Percentiles rank a stretch among this genome's conserved stretches.
phyloP scores from a whole-genome alignment of 1,139 yeast genomes.

The Saccharomycopsis hybrid region DNA sequence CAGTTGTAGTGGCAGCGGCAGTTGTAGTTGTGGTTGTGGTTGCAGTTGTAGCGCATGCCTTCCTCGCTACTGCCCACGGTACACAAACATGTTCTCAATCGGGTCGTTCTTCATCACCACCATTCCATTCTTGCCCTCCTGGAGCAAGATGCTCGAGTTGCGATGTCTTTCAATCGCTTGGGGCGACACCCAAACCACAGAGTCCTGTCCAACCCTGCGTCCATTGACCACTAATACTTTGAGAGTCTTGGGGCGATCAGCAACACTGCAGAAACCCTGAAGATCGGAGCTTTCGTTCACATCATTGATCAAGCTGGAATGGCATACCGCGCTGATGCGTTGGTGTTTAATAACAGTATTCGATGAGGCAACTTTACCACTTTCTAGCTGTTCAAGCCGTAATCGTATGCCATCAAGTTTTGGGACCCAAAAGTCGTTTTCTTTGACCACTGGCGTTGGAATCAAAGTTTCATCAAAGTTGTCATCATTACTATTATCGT shows the following conservation, averaged over 20 bases:
- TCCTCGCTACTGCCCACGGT: too few relatives aligned
- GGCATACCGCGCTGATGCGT: constrained; percentile 10
- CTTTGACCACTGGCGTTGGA: constrained; percentile 10
- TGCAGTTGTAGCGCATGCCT: too few relatives aligned
- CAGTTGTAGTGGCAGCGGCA: too few relatives aligned
- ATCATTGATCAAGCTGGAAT: background rate
- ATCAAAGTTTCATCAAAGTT: too few relatives aligned
- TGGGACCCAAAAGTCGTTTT: constrained; percentile 35
- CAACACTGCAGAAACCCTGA: constrained; percentile 23
- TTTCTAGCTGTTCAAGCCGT: constrained; percentile 34
- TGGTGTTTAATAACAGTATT: constrained; percentile 29
- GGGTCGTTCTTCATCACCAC: constrained; percentile 33
- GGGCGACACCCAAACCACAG: constrained; percentile 9
- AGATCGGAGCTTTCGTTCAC: constrained; percentile 1
- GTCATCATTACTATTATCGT: too few relatives aligned
- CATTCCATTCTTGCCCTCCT: constrained; percentile 30
- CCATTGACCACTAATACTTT: constrained; percentile 24
- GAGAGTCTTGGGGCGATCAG: constrained; percentile 23
- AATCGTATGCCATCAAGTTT: constrained; percentile 33
- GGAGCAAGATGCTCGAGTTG: too few relatives aligned
- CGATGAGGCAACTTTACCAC: constrained; percentile 32
- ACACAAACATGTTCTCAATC: constrained; percentile 33
- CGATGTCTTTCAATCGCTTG: background rate
- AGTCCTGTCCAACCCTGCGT: background rate
- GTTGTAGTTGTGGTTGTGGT: too few relatives aligned